Conservation (phyloP, 192 early-diverging fungal genomes). For the Backusella macrospora region DNA sequence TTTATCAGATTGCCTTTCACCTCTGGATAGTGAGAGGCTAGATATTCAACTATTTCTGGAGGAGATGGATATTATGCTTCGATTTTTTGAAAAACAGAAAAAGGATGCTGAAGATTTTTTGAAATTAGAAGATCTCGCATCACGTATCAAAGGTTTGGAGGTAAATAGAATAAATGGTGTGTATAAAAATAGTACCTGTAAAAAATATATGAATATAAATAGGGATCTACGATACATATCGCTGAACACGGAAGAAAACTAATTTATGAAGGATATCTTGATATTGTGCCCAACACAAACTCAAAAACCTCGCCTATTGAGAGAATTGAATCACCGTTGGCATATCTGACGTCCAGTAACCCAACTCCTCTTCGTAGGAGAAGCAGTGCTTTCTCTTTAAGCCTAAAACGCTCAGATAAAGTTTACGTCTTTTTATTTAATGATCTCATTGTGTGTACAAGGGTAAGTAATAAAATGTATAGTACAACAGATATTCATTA, state of each 20-base stretch:
- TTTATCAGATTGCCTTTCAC: slow-evolving; percentile 14
- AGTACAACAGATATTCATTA: not conserved
- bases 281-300: slow-evolving; percentile 5
- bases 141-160: slow-evolving; percentile 24
- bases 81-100: slow-evolving; percentile 27
- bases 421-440: slow-evolving; percentile 36
- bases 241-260: slow-evolving; percentile 16
- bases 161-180: slow-evolving; percentile 5
- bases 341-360: not conserved
- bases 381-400: slow-evolving; percentile 23
- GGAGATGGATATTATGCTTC: slow-evolving; percentile 13
- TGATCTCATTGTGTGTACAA: slow-evolving; percentile 31
- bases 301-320: not conserved
- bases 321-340: slow-evolving; percentile 2
- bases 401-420: not conserved
- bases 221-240: not conserved
- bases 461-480: slow-evolving; percentile 6
- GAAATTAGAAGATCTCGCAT: slow-evolving; percentile 28
- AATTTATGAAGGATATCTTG: slow-evolving; percentile 31
- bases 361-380: slow-evolving; percentile 4
- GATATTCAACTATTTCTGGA: not conserved
- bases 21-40: not conserved
- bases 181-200: too few species aligned
- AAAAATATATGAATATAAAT: not conserved
- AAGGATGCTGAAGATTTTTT: slow-evolving; percentile 18